phyloP scores from a whole-genome alignment of 2,329 filamentous ascomycete species.

The Capronia epimyces region DNA sequence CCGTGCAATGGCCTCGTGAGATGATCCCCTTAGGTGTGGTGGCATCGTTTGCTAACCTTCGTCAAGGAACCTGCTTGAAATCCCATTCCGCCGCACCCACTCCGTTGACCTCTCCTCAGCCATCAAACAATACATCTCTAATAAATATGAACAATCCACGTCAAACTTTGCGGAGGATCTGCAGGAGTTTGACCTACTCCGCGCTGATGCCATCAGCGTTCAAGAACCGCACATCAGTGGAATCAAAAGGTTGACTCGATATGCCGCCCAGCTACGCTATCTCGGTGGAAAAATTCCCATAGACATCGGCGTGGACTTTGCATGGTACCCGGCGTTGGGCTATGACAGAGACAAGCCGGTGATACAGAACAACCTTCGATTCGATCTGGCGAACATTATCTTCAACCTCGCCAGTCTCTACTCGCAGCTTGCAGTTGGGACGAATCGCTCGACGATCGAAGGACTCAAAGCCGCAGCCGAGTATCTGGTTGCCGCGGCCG shows the following conservation, averaged over 20 bases:
- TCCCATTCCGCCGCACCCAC: slow-evolving; percentile 84
- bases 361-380: slow-evolving; percentile 62
- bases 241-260: slow-evolving; percentile 79
- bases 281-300: slow-evolving; percentile 93
- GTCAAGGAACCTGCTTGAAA: slow-evolving; percentile 53
- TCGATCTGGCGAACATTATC: slow-evolving; percentile 86
- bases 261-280: slow-evolving; percentile 90
- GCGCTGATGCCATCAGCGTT: slow-evolving; percentile 80
- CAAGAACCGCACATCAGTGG: slow-evolving; percentile 83
- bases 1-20: slow-evolving; percentile 22
- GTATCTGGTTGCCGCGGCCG: slow-evolving; percentile 83
- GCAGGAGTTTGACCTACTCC: slow-evolving; percentile 74
- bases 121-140: slow-evolving; percentile 91
- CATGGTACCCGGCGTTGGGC: slow-evolving; percentile 89
- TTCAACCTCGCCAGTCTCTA: slow-evolving; percentile 93
- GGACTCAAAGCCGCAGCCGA: slow-evolving; percentile 83
- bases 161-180: slow-evolving; percentile 93
- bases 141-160: slow-evolving; percentile 97
- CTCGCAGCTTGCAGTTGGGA: slow-evolving; percentile 78
- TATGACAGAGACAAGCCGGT: slow-evolving; percentile 62
- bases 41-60: slow-evolving; percentile 5
- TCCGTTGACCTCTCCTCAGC: slow-evolving; percentile 71
- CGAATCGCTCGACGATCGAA: slow-evolving; percentile 70
- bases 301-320: slow-evolving; percentile 82
- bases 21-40: background rate